Conservation (phyloP, 2,329 filamentous ascomycete species). For the Botrytis squamosa region DNA sequence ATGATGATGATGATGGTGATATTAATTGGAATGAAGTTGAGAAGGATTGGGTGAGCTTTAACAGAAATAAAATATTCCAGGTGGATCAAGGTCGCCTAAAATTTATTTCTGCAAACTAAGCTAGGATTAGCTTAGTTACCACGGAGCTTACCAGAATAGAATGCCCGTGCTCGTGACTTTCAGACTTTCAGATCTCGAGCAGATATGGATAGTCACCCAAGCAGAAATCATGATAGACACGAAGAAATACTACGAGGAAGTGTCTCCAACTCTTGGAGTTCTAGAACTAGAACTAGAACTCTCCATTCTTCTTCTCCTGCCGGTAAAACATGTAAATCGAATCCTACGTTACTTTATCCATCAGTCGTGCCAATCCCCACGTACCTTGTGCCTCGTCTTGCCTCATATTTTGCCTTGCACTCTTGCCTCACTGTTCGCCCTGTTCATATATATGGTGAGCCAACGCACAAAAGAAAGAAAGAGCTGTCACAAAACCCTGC, state of each 20-base stretch:
- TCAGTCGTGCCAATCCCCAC: not conserved
- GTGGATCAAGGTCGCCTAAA: conserved; percentile 21
- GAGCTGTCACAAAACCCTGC: conserved; percentile 1
- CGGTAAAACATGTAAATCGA: not conserved
- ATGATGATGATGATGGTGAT: not conserved
- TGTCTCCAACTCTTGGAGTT: not conserved
- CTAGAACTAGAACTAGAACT: not conserved
- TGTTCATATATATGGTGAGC: conserved; percentile 14
- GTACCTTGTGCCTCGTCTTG: not conserved
- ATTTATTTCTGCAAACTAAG: conserved; percentile 10
- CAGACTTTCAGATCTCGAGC: too few relatives aligned
- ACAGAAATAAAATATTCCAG: not conserved
- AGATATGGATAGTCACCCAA: not conserved
- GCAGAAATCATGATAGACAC: not conserved
- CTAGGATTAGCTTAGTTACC: not conserved
- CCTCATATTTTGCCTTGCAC: not conserved
- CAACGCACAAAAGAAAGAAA: conserved; percentile 19
- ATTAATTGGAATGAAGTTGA: not conserved
- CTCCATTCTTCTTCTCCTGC: not conserved
- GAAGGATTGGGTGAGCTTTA: conserved; percentile 6
- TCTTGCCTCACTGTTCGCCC: conserved; percentile 18
- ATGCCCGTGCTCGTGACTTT: not conserved
- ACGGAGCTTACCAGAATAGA: not conserved
- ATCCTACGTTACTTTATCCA: not conserved
- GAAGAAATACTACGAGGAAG: not conserved